Evolutionary conservation across 225 moss, liverwort and hornwort genomes (phyloP), one percentile per base, ranked within the genome.

Genomic region (Neckera pumila): DNA sequence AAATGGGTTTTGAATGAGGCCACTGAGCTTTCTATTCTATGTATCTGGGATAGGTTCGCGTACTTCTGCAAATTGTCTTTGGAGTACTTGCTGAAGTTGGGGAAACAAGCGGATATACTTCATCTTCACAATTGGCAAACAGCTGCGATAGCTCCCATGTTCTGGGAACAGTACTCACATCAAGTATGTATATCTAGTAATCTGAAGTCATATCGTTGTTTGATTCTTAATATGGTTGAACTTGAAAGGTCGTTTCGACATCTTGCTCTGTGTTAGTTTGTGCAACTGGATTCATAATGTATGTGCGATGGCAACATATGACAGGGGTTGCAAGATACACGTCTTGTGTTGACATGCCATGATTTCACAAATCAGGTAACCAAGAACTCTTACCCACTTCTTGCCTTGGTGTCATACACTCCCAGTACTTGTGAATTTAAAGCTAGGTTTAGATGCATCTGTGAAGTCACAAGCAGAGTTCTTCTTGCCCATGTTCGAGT

Each of bases 121-220:
- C 96, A 96, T 87, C 93, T 95, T 38, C 96, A 96, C 91, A 94
- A 96, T 89, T 96, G 95, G 96, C 96, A 96, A 82, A 95, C 96
- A 83, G 94, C 96, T 89, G 90, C 90, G 17, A 90, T 91, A 61
- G 95, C 96, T 85, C 96, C 96, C 53, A 86, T 96, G 85, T 96
- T 96, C 88, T 96, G 95, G 95, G 96, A 96, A 84, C 90, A 93
- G 25, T 96, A 95, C 76, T 95, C 92, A 15, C 89, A 93, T 84
- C 93, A 96, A 89, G 96, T 95, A 91, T 42, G 78, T 79, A 74
- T 42, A 67, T 79, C 53, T 61, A 66, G 75, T 66, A 81, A 59
- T 42, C 76, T 74, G 66, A 51, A 38, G 59, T 54, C 38, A 40
- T 75, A 31, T 83, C 22, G 26, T 65, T 89, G 17, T 79, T 72